Base-by-base conservation (phyloP, 2,329 filamentous ascomycete genomes). In the Tolypocladium cylindrosporum region DNA sequence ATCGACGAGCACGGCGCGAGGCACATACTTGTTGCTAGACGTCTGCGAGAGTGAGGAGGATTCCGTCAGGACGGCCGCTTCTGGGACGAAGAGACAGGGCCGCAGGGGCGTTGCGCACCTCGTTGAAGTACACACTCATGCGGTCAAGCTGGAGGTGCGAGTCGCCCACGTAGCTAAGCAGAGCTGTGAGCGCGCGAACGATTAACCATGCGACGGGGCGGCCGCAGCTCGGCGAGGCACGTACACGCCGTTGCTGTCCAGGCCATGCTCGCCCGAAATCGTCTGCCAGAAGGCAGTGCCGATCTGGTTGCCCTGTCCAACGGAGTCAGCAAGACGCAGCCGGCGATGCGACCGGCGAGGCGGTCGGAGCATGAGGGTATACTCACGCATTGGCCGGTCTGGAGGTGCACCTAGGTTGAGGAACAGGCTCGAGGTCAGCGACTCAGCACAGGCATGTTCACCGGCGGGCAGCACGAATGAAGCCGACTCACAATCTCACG, bases 61-160 rank as follows among this genome's bases (percentile, higher is more conserved):
- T 24, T 19, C 11, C 16, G 36, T 40, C 45, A 68, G 74, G 59
- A 72, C 9, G 31, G n/a, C 48, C 2, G 48, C 31, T 19, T 1
- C 10, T 3, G 19, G 48, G 19, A 13, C 4, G 27, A 1, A 1
- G 8, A 51, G 48, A 13, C n/a, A 34, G 27, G 9, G 19, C 16
- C 24, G 10, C 24, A 19, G 21, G 8, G 31, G 19, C 14, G 13
- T 8, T n/a, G 48, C 48, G 19, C n/a, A 82, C 79, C 78, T 83
- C 80, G 72, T 96, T 92, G 88, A 97, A 97, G 86, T 97, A 97
- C 77, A 97, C 93, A 78, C 92, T 99, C 92, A 97, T 96, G 73
- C 94, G 92, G 89, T 97, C 94, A 69, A 97, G 88, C 85, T 99
- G 94, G 75, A 97, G 91, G 79, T 97, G 93, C 52, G 93, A 97